Evolutionary conservation across 2,329 filamentous ascomycete species (phyloP), one percentile per base, ranked within the genome.

Genomic region (Fusarium pseudoanthophilum): DNA sequence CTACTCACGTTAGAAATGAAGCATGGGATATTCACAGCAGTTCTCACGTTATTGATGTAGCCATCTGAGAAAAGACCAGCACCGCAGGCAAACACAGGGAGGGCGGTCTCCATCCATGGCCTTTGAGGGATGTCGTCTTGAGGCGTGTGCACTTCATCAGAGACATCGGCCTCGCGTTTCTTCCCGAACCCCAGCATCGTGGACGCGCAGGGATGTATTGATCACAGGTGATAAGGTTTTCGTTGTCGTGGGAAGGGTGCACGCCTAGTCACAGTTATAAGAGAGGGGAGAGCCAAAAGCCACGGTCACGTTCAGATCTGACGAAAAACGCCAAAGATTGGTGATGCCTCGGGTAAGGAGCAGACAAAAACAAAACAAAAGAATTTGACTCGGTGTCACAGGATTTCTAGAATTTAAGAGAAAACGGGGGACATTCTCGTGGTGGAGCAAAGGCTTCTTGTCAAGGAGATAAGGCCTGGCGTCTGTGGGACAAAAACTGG

Each of bases 31-130:
- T 34, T 34, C 1, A 63, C 13, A 2, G 24, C 14, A 14, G 51
- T 42, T 62, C 80, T 71, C 83, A 94, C 93, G 78, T 93, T 94
- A 83, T 97, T 97, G 79, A 97, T 89, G 81, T 97, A 97, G 21
- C 95, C 95, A 81, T 97, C 95, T 30, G 92, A 95, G 83, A 97
- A 97, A 4, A 97, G 87, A 78, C 95, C 95, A 58, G 95, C 93
- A 73, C 95, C 95, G 79, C 94, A 97, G 48, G 95, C 95, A 75
- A 97, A 92, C 2, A 94, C 92, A 20, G 95, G 94, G 87, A 88
- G 48, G 7, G 73, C 76, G 5, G 74, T 76, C 24, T 77, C 71
- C 11, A 63, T 52, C 71, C 73, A 77, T 16, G 75, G 58, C 6
- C 66, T 60, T 60, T 74, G 62, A 11, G 59, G 49, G 11, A 53